Base-by-base conservation (phyloP, 352 stramenopile species). In the Aphanomyces cochlioides region DNA sequence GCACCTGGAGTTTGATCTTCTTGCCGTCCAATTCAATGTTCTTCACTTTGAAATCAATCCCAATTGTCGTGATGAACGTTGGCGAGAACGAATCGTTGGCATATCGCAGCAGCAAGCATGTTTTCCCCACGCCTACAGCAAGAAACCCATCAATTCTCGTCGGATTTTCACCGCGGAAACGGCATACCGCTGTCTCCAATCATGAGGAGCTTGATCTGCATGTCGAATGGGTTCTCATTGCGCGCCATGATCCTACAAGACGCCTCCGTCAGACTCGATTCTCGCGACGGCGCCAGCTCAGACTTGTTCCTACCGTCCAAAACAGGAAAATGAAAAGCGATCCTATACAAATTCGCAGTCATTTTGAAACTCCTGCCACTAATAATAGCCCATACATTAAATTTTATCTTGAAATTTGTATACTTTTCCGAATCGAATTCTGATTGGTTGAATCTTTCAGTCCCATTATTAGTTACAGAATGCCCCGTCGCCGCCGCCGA, bases 151-250 rank as follows among this genome's bases (percentile, higher is more conserved):
- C 12, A 59, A 67, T 34, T 28, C 34, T 64, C 15, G 1, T 39
- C 41, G 47, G n/a, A 28, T 28, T 28, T 28, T 28, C 28, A 28
- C 28, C 28, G 28, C 38, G 15, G 21, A 34, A 57, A 41, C 28
- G 21, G 86, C 87, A 70, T 73, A 98, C 93, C 93, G 78, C 90
- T 98, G 76, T 98, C 95, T 36, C 96, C 96, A 67, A 98, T 98
- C 92, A 98, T 98, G 50, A 98, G 84, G 69, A 98, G 81, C 76
- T 98, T 98, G 76, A 98, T 98, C 83, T 98, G 96, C 90, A 98
- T 98, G 76, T 98, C 95, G 73, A 98, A 98, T 13, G 87, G 89
- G 75, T 96, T 96, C 43, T 96, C 88, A 79, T 96, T 86, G 71
- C 86, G 86, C 67, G 90, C 89, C 90, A 96, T 96, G 48, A 65